Base-by-base conservation (phyloP, 352 stramenopile genomes). In the Aphanomyces invadans region DNA sequence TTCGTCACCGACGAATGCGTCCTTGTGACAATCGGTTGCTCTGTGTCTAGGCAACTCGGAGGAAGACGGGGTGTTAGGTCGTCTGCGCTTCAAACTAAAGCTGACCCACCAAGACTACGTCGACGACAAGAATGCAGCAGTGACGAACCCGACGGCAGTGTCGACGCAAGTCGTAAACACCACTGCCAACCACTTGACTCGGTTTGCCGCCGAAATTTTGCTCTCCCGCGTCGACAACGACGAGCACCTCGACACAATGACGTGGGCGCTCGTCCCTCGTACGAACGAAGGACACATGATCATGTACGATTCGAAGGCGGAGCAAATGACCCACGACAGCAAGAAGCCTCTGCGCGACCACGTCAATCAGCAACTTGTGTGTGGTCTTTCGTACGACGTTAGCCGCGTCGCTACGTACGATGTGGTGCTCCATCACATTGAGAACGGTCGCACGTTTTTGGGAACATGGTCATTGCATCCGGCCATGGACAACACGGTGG, bases 301-400 rank as follows among this genome's bases (percentile, higher is more conserved):
- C 19, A 39, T 32, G 19, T 64, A 64, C 55, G 55, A 64, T 38
- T 10, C 38, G 3, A 26, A 51, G 4, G 55, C 36, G 9, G 55
- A 64, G 55, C 55, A 64, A 4, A 49, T 32, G 36, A 64, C 17
- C 55, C 55, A 64, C 33, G 55, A 64, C 33, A 49, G 38, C 25
- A 64, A 64, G 23, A 32, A 32, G 36, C 5, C 55, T 10, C 36
- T 64, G 32, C 55, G 25, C 9, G 55, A 64, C 9, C 36, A n/a
- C 2, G 7, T 64, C 2, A 15, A 64, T 28, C 19, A 48, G 10
- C 11, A 11, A 1, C 4, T 52, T 17, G 53, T 88, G 12, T 70
- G 88, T 21, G 81, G 81, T 0, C 68, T 72, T 1, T 86, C 76
- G 19, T 90, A 83, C 61, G 75, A 90, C 39, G 70, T 88, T 42